A percentile compares a stretch with the other conserved stretches of the same genome.
phyloP scores from a whole-genome alignment of 768 basidiomycete genomes.

The Cantharellus cinnabarinus region DNA sequence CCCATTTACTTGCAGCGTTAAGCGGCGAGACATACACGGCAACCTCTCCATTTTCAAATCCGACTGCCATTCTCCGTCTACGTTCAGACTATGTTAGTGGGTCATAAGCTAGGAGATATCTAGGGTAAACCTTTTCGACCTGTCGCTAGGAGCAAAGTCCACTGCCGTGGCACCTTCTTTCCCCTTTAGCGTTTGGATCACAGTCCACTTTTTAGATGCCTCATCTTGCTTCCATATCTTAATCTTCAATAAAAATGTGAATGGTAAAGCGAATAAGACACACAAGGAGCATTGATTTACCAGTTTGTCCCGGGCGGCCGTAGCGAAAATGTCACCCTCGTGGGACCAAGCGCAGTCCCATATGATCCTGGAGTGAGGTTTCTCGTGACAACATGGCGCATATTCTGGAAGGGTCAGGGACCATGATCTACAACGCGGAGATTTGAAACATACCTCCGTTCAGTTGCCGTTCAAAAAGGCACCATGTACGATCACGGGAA shows the following conservation, averaged over 20 bases:
- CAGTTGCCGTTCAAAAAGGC: conserved; percentile 34
- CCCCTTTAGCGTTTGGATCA: conserved; percentile 41
- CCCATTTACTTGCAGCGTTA: conserved; percentile 25
- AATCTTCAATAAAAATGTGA: conserved; percentile 27
- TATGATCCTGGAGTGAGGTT: conserved; percentile 79
- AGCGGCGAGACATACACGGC: conserved; percentile 30
- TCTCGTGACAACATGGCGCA: conserved; percentile 42
- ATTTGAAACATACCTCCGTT: background rate
- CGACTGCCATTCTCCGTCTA: conserved; percentile 52
- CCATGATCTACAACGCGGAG: background rate
- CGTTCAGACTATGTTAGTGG: background rate
- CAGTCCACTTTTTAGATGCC: conserved; percentile 28
- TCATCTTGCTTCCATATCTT: conserved; percentile 50
- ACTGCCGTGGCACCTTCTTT: conserved; percentile 70
- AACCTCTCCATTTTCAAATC: conserved; percentile 67
- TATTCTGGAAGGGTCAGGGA: conserved; percentile 25
- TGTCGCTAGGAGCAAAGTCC: conserved; percentile 29
- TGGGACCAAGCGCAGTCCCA: conserved; percentile 86
- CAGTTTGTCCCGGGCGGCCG: conserved; percentile 88
- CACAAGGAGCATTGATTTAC: conserved; percentile 22
- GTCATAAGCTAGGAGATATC: background rate
- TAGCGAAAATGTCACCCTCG: conserved; percentile 66
- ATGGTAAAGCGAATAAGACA: conserved; percentile 1
- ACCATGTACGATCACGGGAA: conserved; percentile 84
- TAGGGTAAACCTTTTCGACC: conserved; percentile 22